Conservation (phyloP, 148 eudicot genomes). For the Rhododendron ferrugineum region DNA sequence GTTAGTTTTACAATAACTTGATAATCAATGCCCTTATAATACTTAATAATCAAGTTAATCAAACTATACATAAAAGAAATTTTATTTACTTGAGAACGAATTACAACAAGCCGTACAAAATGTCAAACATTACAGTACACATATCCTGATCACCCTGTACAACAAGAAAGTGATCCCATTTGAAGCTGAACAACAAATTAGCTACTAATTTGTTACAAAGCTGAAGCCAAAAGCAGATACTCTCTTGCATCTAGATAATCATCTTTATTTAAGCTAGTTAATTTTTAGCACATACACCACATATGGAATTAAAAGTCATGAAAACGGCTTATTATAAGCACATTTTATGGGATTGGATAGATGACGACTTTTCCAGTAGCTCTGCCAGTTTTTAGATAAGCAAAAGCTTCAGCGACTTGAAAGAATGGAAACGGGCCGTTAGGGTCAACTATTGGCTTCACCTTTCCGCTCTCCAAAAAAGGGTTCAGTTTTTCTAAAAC, state of each 20-base stretch:
- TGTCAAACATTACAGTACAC: too few species aligned
- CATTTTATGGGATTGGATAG: conserved; percentile 55
- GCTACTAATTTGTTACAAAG: too few species aligned
- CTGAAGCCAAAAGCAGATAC: neutral
- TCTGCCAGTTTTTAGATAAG: conserved; percentile 66
- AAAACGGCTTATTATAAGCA: too few species aligned
- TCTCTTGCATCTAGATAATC: neutral
- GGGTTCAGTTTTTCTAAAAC: conserved; percentile 70
- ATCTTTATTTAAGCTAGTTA: too few species aligned
- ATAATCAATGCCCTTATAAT: too few species aligned
- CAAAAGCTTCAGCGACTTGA: conserved; percentile 69
- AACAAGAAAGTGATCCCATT: neutral
- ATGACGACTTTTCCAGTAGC: conserved; percentile 89
- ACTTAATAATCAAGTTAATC: too few species aligned
- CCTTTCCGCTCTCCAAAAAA: conserved; percentile 62
- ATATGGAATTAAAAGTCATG: neutral
- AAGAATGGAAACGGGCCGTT: conserved; percentile 74
- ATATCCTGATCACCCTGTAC: neutral
- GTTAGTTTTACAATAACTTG: too few species aligned
- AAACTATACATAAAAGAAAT: too few species aligned
- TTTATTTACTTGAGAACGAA: too few species aligned
- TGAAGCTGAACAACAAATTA: neutral
- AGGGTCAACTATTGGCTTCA: conserved; percentile 72
- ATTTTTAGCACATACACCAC: too few species aligned
- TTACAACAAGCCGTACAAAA: too few species aligned